A percentile compares a stretch with the other conserved stretches of the same genome.
Evolutionary conservation across 192 early-diverging fungal genomes (phyloP).

Genomic region (Pecoramyces ruminantium): DNA sequence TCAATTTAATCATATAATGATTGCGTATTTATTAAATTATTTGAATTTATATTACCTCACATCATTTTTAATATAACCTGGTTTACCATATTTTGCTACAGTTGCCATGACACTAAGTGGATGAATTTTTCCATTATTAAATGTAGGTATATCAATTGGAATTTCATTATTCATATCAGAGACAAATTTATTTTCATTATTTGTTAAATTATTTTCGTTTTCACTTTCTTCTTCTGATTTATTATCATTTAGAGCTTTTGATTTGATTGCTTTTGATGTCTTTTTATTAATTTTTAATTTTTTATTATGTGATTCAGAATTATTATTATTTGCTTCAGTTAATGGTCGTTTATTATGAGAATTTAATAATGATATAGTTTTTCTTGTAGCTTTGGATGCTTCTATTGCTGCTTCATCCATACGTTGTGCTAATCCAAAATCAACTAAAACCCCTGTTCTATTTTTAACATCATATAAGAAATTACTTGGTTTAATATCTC

Average conservation of each 20-base stretch:
- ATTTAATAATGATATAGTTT: neutral
- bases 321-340: neutral
- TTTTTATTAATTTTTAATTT: neutral
- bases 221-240: neutral
- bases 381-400: neutral
- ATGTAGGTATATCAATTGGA: neutral
- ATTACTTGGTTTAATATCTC: constrained; percentile 89
- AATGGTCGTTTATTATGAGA: neutral
- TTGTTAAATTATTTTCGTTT: neutral
- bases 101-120: neutral
- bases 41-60: no score
- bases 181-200: neutral
- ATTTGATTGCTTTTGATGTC: neutral
- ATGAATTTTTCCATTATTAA: neutral
- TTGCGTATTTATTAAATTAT: no score
- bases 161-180: neutral
- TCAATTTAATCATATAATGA: no score
- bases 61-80: constrained; percentile 34
- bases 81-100: neutral
- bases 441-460: constrained; percentile 65
- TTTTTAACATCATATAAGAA: constrained; percentile 66
- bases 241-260: neutral
- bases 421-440: constrained; percentile 78
- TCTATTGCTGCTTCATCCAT: constrained; percentile 1
- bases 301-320: neutral